These are phyloP conservation scores for Artemisia annua DNA, from an alignment of 129 eudicot genomes.

Conservation along the genomic window DNA sequence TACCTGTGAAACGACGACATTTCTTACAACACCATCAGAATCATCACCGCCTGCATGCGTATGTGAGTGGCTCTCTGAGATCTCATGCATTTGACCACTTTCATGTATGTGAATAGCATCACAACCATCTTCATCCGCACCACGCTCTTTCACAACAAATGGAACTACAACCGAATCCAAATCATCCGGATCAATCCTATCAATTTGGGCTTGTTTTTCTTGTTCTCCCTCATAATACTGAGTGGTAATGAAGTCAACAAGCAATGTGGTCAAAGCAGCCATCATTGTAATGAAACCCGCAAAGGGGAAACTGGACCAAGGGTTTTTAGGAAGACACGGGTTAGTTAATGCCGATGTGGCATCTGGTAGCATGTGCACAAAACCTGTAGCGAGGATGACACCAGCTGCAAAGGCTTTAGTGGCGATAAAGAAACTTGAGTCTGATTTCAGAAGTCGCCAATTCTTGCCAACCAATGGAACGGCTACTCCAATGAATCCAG, in stretches of 20 bases:
- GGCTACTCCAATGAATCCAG: slow-evolving; percentile 62
- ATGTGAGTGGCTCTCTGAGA: slow-evolving; percentile 12
- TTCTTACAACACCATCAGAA: slow-evolving; percentile 47
- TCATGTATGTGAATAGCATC: slow-evolving; percentile 55
- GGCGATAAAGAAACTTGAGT: slow-evolving; percentile 61
- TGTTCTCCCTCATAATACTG: slow-evolving; percentile 77
- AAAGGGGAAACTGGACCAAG: slow-evolving; percentile 86
- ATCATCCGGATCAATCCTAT: slow-evolving; percentile 32
- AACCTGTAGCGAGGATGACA: slow-evolving; percentile 86
- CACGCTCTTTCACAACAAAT: slow-evolving; percentile 34
- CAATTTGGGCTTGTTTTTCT: slow-evolving; percentile 37
- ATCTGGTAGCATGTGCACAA: slow-evolving; percentile 89
- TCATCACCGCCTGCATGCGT: slow-evolving; percentile 38
- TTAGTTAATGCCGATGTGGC: slow-evolving; percentile 62
- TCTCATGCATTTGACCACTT: slow-evolving; percentile 41
- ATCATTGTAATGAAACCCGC: slow-evolving; percentile 79
- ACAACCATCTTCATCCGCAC: slow-evolving; percentile 59
- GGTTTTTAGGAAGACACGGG: slow-evolving; percentile 62
- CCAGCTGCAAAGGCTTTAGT: slow-evolving; percentile 93
- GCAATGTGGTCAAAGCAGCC: slow-evolving; percentile 67
- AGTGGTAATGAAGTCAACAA: slow-evolving; percentile 71
- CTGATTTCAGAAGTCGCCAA: slow-evolving; percentile 55
- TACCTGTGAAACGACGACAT: slow-evolving; percentile 86
- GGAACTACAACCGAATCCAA: slow-evolving; percentile 47
- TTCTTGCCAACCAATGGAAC: slow-evolving; percentile 67